Percentiles rank a stretch among this genome's conserved stretches.
phyloP scores from a whole-genome alignment of 2,329 filamentous ascomycete genomes.

The Ilyonectria destructans region DNA sequence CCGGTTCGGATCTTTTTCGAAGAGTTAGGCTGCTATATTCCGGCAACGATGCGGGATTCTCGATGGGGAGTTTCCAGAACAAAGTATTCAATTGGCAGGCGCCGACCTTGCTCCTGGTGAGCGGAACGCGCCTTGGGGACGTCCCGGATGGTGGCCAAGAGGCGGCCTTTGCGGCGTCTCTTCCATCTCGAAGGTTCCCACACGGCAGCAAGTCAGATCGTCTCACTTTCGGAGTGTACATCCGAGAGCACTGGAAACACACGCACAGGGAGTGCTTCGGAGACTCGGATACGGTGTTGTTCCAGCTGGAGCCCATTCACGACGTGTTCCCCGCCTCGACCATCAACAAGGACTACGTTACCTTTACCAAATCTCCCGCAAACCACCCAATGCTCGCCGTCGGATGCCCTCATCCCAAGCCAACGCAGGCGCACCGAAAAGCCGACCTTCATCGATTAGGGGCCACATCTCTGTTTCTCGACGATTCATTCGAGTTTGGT shows the following conservation, averaged over 20 bases:
- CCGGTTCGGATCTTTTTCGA: constrained; percentile 75
- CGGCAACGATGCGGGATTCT: constrained; percentile 80
- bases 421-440: constrained; percentile 62
- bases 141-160: constrained; percentile 67
- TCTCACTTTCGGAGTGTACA: constrained; percentile 78
- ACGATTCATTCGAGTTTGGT: constrained; percentile 83
- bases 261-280: constrained; percentile 80
- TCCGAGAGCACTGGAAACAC: constrained; percentile 79
- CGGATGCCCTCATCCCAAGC: constrained; percentile 71
- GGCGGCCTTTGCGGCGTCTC: constrained; percentile 71
- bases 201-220: constrained; percentile 65
- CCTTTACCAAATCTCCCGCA: constrained; percentile 76
- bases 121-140: constrained; percentile 73
- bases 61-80: constrained; percentile 83
- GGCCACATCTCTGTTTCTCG: constrained; percentile 77
- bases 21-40: constrained; percentile 79
- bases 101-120: constrained; percentile 80
- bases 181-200: constrained; percentile 76
- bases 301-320: constrained; percentile 81
- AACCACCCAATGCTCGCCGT: constrained; percentile 76
- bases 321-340: constrained; percentile 79
- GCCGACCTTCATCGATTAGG: constrained; percentile 69
- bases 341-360: constrained; percentile 77
- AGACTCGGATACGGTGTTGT: constrained; percentile 74
- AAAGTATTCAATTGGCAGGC: constrained; percentile 85